These are phyloP conservation scores for Hygrophorus pudorinus DNA, from an alignment of 768 basidiomycete species.

Conservation along the genomic window DNA sequence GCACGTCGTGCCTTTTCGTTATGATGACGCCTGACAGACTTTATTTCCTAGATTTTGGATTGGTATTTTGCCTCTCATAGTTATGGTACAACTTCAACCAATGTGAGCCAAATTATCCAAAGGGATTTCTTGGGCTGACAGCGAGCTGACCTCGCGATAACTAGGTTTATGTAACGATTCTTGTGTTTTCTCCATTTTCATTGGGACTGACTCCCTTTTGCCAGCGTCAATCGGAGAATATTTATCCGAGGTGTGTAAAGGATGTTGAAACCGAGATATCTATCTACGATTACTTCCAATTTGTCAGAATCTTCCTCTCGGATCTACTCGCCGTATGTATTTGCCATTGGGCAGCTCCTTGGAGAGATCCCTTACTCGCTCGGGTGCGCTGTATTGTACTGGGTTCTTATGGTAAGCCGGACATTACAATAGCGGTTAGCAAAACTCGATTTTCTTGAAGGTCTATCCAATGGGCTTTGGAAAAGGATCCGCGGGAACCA, in stretches of 20 bases:
- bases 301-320: constrained; percentile 61
- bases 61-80: constrained; percentile 56
- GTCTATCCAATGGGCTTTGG: constrained; percentile 62
- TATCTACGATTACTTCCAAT: no score
- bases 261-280: no score
- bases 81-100: constrained; percentile 78
- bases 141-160: no score
- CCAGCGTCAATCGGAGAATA: no score
- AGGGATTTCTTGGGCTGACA: no score
- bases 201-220: no score
- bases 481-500: constrained; percentile 46
- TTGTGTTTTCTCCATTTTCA: no score
- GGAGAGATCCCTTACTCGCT: constrained; percentile 75
- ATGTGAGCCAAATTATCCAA: constrained; percentile 44
- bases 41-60: constrained; percentile 46
- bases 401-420: constrained; percentile 52
- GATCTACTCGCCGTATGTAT: constrained; percentile 81
- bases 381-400: constrained; percentile 65
- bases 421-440: background rate
- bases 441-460: constrained; percentile 12
- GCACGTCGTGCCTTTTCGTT: constrained; percentile 12
- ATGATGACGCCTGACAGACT: background rate
- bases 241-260: no score
- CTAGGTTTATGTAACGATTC: no score
- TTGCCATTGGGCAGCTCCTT: constrained; percentile 71